Base-by-base conservation (phyloP, 2,329 filamentous ascomycete genomes). In the Fusarium chuoi region DNA sequence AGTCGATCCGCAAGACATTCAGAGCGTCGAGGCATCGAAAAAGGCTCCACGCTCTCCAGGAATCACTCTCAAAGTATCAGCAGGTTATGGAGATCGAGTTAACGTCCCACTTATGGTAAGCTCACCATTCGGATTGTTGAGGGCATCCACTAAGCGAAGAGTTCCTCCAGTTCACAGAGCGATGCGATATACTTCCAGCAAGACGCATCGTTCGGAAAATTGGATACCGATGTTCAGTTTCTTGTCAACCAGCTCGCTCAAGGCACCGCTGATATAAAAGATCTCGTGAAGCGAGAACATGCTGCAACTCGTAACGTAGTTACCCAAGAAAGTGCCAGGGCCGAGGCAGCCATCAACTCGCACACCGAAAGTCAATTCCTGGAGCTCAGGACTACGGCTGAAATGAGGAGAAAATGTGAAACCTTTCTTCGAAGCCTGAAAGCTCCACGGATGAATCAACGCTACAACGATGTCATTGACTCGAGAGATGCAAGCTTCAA, bases 221-320 rank as follows among this genome's bases (percentile, higher is more conserved):
- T 46, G 8, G 44, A 46, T 3, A 17, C 7, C 1, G 61, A 64
- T 7, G 13, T 64, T 1, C 28, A 8, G 0, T 3, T 2, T 4
- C 12, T 64, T 0, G 4, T 64, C 2, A 3, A 1, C 1, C 30
- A 38, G 4, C 10, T 64, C 0, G 61, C 62, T 3, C 15, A 17
- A 9, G 44, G 30, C 1, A 0, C 18, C 0, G 18, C 4, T 0
- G n/a, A 30, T 0, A 5, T 18, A 0, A 1, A 3, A 0, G 0
- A 38, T 1, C 13, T 44, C 6, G 2, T 62, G 1, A 11, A 2
- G 18, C 11, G 4, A 4, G 56, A 64, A 17, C 45, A 64, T 0
- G 1, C 4, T 6, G 0, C 4, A 18, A 64, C 38, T 1, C 56
- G 62, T 0, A 1, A 0, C 0, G 1, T 1, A 0, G 0, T 62